A percentile compares a stretch with the other conserved stretches of the same genome.
These are phyloP conservation scores for Themeda triandra DNA, from an alignment of 176 grass and related monocot genomes.

Conservation along the genomic window DNA sequence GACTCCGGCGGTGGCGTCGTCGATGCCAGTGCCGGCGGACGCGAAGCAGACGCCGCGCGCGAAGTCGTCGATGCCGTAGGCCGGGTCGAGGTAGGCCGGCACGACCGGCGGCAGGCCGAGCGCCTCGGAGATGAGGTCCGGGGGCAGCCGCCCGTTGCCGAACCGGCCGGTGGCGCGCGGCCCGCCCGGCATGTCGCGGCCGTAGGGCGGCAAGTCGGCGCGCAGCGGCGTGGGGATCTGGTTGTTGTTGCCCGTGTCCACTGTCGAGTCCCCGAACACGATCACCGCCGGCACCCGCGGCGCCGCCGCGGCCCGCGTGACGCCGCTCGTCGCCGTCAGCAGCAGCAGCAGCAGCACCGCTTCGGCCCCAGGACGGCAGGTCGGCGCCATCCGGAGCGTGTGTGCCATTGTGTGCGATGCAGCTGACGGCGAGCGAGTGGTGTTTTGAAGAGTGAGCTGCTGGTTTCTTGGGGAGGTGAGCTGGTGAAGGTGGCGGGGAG, in stretches of 20 bases:
- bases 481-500: too few species aligned
- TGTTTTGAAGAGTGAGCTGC: not conserved
- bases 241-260: constrained; percentile 95
- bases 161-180: constrained; percentile 63
- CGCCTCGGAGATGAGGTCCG: constrained; percentile 78
- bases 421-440: not conserved
- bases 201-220: constrained; percentile 64
- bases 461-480: constrained; percentile 7
- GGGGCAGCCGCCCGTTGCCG: constrained; percentile 67
- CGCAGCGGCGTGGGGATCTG: constrained; percentile 39
- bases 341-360: too few species aligned
- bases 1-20: constrained; percentile 61
- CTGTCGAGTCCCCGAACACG: constrained; percentile 93
- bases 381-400: too few species aligned
- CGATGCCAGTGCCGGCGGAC: constrained; percentile 81
- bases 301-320: not conserved
- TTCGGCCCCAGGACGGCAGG: too few species aligned
- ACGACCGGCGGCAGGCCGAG: constrained; percentile 74
- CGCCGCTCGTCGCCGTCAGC: not conserved
- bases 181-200: constrained; percentile 53
- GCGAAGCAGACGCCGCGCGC: constrained; percentile 80
- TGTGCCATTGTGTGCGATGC: too few species aligned
- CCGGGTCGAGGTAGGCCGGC: constrained; percentile 76
- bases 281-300: constrained; percentile 61
- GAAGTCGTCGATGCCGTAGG: constrained; percentile 59